Conservation (phyloP, 768 basidiomycete genomes). For the Suillus sp. region DNA sequence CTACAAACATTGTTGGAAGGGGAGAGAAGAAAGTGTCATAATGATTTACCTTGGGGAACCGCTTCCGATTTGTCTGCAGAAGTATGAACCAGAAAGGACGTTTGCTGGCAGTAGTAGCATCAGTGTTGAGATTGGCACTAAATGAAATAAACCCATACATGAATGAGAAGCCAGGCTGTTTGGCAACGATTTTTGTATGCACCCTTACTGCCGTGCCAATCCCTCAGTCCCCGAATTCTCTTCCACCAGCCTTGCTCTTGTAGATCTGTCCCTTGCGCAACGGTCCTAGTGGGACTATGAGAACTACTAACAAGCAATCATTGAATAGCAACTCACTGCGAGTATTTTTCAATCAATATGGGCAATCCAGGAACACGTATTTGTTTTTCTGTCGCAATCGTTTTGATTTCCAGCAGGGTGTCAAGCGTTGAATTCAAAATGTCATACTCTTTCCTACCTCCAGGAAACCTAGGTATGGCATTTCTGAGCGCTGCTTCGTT, state of each 20-base stretch:
- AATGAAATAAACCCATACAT: not conserved
- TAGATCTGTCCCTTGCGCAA: not conserved
- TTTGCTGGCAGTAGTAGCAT: not conserved
- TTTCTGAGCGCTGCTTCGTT: not conserved
- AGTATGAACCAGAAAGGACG: not conserved
- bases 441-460: not conserved
- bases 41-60: not conserved
- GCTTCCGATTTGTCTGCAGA: not conserved
- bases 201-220: not conserved
- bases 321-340: not conserved
- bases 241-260: not conserved
- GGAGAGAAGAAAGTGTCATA: not conserved
- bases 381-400: not conserved
- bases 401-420: not conserved
- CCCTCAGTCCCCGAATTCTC: not conserved
- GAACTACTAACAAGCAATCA: not conserved
- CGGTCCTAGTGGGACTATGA: not conserved
- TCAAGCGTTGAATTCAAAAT: not conserved
- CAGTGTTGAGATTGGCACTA: not conserved
- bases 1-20: not conserved
- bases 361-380: not conserved
- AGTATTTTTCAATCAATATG: not conserved
- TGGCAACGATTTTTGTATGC: fast-evolving
- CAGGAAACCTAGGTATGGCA: not conserved
- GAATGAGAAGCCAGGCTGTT: not conserved